Evolutionary conservation across 805 yeast genomes (phyloP), one percentile per base, ranked within the genome.

Genomic region (Monosporozyma solicola): DNA sequence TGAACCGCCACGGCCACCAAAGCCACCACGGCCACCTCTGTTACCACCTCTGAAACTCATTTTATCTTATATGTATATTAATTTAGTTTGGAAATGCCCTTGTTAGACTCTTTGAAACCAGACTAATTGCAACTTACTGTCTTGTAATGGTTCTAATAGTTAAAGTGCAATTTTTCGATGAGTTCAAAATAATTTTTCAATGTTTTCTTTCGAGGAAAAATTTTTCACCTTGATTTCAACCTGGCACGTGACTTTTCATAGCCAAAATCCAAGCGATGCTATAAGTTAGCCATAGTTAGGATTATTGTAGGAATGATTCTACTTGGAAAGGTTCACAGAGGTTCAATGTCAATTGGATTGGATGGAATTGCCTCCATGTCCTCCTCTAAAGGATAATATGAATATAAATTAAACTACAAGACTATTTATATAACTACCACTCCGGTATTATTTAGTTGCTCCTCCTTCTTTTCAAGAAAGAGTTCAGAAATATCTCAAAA

Each of bases 1-100:
- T 56, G 75, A 70, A 43, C 70, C 71, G 66, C 76, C 70, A 61
- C 67, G 57, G 53, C 68, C 69, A 48, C 73, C 73, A 37, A 51
- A 39, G 37, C 56, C 32, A 43, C 69, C 70, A 67, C 75, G 67
- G 53, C 67, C 68, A 47, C 72, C 72, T 46, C 53, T 45, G 41
- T 41, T 45, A 51, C 57, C 57, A 51, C 57, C 58, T 68, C 74
- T 69, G 54, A 67, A 68, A 63, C 74, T 73, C 77, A 73, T 73
- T 53, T 22, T 43, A 16, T 39, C 25, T 39, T 39, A 8, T 39
- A 22, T 39, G 43, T 39, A 39, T 39, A 39, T 39, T 39, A 39
- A 16, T 39, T 39, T 39, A 39, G 43, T 39, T 39, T 24, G 43
- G 43, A 39, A 39, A 39, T 39, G 43, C 15, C 43, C 25, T 39